A percentile compares a stretch with the other conserved stretches of the same genome.
phyloP scores from a whole-genome alignment of 1,284 basidiomycete species.

The Anthracocystis setariae region DNA sequence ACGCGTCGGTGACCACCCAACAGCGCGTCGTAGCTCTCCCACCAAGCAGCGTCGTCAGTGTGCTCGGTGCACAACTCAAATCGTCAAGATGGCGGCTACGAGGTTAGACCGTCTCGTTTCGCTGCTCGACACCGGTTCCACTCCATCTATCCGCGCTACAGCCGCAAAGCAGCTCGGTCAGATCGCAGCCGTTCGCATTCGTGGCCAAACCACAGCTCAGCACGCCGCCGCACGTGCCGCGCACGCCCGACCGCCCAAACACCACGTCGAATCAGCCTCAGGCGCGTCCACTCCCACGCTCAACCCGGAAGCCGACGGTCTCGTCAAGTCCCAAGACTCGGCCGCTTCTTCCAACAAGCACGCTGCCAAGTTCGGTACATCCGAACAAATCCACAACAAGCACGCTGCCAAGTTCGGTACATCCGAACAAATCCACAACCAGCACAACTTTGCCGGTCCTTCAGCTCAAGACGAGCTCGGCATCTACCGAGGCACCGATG shows the following conservation, averaged over 20 bases:
- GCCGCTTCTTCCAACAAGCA: conserved; percentile 10
- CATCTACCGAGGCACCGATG: conserved; percentile 72
- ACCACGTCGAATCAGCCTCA: conserved; percentile 18
- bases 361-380: conserved; percentile 39
- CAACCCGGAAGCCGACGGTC: conserved; percentile 42
- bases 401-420: conserved; percentile 49
- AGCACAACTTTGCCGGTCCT: conserved; percentile 39
- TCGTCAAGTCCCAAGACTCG: conserved; percentile 31
- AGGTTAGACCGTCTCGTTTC: conserved; percentile 87
- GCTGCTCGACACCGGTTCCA: conserved; percentile 88
- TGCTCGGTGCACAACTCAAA: not conserved
- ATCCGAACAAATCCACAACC: conserved; percentile 39
- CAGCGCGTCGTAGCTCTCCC: too few species aligned
- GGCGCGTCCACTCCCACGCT: conserved; percentile 39
- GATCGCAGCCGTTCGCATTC: conserved; percentile 75
- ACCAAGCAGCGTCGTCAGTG: too few species aligned
- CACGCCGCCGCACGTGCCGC: conserved; percentile 26
- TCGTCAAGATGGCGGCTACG: conserved; percentile 41
- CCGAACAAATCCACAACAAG: conserved; percentile 41
- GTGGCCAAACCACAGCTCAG: conserved; percentile 47
- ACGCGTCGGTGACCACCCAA: too few species aligned
- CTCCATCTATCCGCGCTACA: conserved; percentile 82
- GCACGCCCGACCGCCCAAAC: conserved; percentile 21
- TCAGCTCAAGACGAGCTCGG: conserved; percentile 22
- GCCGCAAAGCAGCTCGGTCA: conserved; percentile 92